Conservation (phyloP, 257 asterid genomes). For the Gardenia jasminoides region DNA sequence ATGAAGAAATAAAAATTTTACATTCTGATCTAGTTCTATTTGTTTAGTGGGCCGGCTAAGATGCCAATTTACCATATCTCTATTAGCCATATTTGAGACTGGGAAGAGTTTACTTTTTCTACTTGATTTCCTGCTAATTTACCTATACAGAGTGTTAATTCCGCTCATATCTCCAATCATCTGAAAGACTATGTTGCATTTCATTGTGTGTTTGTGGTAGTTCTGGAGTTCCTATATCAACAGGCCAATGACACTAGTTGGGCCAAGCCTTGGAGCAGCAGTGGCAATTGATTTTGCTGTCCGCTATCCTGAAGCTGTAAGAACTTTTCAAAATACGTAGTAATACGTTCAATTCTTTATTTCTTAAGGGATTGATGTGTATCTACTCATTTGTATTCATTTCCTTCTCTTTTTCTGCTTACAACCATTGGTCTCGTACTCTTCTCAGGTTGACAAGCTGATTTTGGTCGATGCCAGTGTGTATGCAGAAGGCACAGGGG, state of each 20-base stretch:
- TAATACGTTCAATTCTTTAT: constrained; percentile 9
- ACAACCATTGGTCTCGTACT: constrained; percentile 7
- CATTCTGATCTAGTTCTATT: no score
- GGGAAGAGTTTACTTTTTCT: neutral
- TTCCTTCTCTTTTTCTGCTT: neutral
- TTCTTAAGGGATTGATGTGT: neutral
- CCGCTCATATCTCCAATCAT: neutral
- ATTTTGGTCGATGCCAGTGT: constrained; percentile 92
- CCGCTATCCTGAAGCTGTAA: constrained; percentile 81
- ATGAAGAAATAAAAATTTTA: neutral
- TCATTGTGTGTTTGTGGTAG: constrained; percentile 31
- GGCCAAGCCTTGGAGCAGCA: constrained; percentile 98
- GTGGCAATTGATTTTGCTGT: constrained; percentile 73
- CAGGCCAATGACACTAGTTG: constrained; percentile 84
- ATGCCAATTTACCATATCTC: neutral
- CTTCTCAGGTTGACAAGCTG: constrained; percentile 75
- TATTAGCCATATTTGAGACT: neutral
- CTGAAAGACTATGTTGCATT: constrained; percentile 12
- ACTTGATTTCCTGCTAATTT: neutral
- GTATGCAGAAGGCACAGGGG: constrained; percentile 91
- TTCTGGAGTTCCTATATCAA: constrained; percentile 72
- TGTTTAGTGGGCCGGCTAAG: neutral
- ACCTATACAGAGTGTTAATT: neutral
- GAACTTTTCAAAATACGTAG: constrained; percentile 18
- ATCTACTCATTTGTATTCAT: neutral